These are phyloP conservation scores for Solanum megistacrolobum DNA, from an alignment of 257 asterid species.

Conservation along the genomic window DNA sequence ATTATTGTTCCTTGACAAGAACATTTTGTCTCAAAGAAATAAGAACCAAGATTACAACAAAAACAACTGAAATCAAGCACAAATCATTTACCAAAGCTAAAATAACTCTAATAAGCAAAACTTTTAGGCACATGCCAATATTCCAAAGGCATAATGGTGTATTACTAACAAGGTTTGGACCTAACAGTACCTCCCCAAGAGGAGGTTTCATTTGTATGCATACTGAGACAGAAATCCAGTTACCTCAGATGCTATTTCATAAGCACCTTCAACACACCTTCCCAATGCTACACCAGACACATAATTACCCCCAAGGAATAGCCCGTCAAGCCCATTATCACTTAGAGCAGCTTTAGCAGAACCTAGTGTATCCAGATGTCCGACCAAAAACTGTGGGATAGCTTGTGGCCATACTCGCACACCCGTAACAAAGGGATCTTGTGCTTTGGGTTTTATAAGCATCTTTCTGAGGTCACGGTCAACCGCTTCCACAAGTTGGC, in stretches of 20 bases:
- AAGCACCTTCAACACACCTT: constrained; percentile 89
- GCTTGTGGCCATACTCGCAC: constrained; percentile 91
- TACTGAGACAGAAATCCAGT: constrained; percentile 47
- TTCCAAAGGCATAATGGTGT: not conserved
- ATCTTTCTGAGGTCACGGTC: constrained; percentile 93
- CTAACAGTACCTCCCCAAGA: not conserved
- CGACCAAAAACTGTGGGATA: constrained; percentile 85
- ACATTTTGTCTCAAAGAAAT: not conserved
- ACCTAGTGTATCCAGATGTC: constrained; percentile 69
- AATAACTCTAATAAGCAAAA: not conserved
- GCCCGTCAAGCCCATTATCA: constrained; percentile 49
- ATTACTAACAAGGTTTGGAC: not conserved
- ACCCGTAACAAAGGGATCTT: constrained; percentile 61
- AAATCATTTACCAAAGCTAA: not conserved
- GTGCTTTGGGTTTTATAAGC: constrained; percentile 62
- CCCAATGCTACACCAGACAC: constrained; percentile 93
- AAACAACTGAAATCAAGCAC: not conserved
- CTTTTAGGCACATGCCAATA: not conserved
- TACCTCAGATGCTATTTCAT: constrained; percentile 70
- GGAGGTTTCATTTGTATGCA: constrained; percentile 23
- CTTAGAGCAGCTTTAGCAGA: constrained; percentile 53
- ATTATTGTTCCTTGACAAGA: not conserved
- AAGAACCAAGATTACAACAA: not conserved
- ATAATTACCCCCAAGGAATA: constrained; percentile 87
- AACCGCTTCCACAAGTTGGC: constrained; percentile 82